phyloP scores from a whole-genome alignment of 441 rosid genomes.

The Geranium incanum region DNA sequence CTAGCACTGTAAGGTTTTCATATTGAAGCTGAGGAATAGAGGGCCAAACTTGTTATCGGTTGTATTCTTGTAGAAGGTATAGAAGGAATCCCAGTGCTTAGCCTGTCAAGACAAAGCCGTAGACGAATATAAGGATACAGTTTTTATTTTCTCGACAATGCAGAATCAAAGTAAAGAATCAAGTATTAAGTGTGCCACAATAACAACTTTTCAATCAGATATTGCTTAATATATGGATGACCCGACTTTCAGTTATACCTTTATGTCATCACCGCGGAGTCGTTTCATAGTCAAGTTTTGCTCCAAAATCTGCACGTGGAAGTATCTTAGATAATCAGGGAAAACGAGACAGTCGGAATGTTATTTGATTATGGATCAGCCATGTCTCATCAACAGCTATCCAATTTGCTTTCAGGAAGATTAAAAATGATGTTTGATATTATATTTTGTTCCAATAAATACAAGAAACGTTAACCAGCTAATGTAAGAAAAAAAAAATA shows the following conservation, averaged over 20 bases:
- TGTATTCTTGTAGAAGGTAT: constrained; percentile 76
- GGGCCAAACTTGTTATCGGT: constrained; percentile 82
- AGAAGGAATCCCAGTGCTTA: constrained; percentile 89
- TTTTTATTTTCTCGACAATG: background rate
- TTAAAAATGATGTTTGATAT: constrained; percentile 8
- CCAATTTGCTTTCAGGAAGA: background rate
- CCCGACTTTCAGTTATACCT: constrained; percentile 37
- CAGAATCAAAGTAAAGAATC: background rate
- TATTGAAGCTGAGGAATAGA: constrained; percentile 5
- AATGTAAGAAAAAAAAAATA: background rate
- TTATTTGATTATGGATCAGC: background rate
- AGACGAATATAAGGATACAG: background rate
- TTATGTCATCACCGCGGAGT: constrained; percentile 76
- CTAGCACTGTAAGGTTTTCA: background rate
- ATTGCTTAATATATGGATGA: background rate
- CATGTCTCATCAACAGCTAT: background rate
- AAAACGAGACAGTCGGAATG: background rate
- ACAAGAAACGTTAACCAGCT: background rate
- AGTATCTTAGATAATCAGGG: constrained; percentile 23
- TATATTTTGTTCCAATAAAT: background rate
- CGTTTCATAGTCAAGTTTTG: constrained; percentile 84
- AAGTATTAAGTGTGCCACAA: background rate
- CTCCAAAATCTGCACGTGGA: constrained; percentile 53
- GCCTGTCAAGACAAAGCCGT: constrained; percentile 46
- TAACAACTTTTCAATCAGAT: background rate